Conservation (phyloP, 345 rosid species). For the Punica granatum region DNA sequence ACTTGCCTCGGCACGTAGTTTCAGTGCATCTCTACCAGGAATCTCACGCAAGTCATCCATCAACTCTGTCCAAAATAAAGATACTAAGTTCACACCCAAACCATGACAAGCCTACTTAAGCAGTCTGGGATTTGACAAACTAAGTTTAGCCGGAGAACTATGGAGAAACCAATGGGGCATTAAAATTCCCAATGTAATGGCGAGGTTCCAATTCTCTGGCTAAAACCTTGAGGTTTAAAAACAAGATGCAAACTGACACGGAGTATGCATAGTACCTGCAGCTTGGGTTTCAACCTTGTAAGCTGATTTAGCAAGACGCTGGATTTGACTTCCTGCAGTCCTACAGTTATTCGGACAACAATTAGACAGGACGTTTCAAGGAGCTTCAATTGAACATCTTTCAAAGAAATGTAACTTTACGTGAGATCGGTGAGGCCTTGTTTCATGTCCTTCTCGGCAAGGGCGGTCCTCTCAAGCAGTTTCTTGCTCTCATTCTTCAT, state of each 20-base stretch:
- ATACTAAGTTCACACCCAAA: not conserved
- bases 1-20: constrained; percentile 90
- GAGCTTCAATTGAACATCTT: not conserved
- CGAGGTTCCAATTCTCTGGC: not conserved
- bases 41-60: constrained; percentile 89
- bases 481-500: constrained; percentile 84
- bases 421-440: constrained; percentile 63
- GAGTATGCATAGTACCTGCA: constrained; percentile 36
- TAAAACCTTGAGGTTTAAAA: not conserved
- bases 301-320: constrained; percentile 59
- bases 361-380: not conserved
- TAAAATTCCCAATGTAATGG: not conserved
- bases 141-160: not conserved
- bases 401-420: constrained; percentile 23
- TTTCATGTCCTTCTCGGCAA: constrained; percentile 82
- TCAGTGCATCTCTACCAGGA: constrained; percentile 83
- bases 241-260: not conserved
- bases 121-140: not conserved
- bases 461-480: constrained; percentile 79
- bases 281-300: constrained; percentile 71
- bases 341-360: constrained; percentile 28
- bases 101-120: too few relatives aligned
- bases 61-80: constrained; percentile 38
- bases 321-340: constrained; percentile 64
- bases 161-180: too few relatives aligned